Evolutionary conservation across 805 yeast genomes (phyloP).

Genomic region (Pichia phayaonensis): DNA sequence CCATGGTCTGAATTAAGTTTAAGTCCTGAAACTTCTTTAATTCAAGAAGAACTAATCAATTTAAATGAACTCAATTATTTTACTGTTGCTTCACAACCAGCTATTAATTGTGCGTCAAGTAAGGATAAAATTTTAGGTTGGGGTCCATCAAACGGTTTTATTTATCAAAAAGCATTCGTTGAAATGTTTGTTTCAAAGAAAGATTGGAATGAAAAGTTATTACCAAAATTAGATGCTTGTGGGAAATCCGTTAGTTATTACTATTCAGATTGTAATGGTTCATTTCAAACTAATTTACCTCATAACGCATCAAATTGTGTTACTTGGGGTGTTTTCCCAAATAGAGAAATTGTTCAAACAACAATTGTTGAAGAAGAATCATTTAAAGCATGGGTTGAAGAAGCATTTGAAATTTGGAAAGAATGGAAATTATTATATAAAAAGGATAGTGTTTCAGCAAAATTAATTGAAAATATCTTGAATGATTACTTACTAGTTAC

Average conservation of each 20-base stretch:
- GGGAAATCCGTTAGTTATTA: slow-evolving; percentile 60
- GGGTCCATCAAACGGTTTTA: slow-evolving; percentile 89
- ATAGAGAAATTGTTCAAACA: slow-evolving; percentile 82
- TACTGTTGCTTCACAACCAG: slow-evolving; percentile 95
- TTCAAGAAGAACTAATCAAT: slow-evolving; percentile 83
- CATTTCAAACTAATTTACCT: slow-evolving; percentile 54
- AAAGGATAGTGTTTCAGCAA: slow-evolving; percentile 44
- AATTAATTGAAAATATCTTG: slow-evolving; percentile 54
- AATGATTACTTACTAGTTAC: slow-evolving; percentile 71
- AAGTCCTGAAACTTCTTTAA: slow-evolving; percentile 83
- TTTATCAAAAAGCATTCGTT: slow-evolving; percentile 92
- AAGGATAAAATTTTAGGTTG: slow-evolving; percentile 91
- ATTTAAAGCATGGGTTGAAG: slow-evolving; percentile 93
- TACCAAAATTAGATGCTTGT: slow-evolving; percentile 41
- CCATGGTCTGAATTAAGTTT: slow-evolving; percentile 92
- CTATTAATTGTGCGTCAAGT: slow-evolving; percentile 70
- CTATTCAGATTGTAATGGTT: slow-evolving; percentile 55
- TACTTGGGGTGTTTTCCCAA: slow-evolving; percentile 97
- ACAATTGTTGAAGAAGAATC: slow-evolving; percentile 90
- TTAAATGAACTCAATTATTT: slow-evolving; percentile 69
- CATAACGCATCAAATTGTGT: slow-evolving; percentile 65
- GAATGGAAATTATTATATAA: slow-evolving; percentile 88
- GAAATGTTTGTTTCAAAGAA: slow-evolving; percentile 72
- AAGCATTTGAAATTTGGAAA: slow-evolving; percentile 82
- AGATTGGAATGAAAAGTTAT: slow-evolving; percentile 55